Base-by-base conservation (phyloP, 106 monocot genomes). In the Dendrobium nobile region DNA sequence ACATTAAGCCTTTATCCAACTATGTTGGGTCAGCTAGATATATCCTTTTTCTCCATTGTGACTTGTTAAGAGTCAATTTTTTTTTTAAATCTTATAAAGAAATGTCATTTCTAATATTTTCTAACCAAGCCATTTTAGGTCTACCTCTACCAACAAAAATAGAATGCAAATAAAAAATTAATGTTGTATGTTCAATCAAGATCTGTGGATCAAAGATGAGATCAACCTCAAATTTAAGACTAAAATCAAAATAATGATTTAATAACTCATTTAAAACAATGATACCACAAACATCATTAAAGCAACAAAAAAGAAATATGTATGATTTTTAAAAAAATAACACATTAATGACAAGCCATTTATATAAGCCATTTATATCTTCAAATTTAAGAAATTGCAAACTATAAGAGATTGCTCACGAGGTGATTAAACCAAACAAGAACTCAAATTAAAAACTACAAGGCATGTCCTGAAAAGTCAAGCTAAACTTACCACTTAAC, bases 401-500 rank as follows among this genome's bases (percentile, higher is more conserved):
- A 4, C n/a, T 9, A 61, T n/a, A 20, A n/a, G 9, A 10, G n/a
- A 61, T 51, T 0, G 51, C 51, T 51, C 51, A 48, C 2, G 9
- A n/a, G 61, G n/a, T n/a, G n/a, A 61, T n/a, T 61, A 61, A 61
- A n/a, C 61, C 61, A 61, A 61, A 20, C 61, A 22, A n/a, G 3
- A 33, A 33, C 13, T 33, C 33, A 70, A 31, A 70, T 37, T 1
- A 1, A 22, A 65, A 58, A 8, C 24, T 22, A 70, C 37, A 81
- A 82, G 16, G 45, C 16, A 48, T 37, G 10, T 7, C 7, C 47
- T 10, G n/a, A 37, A 75, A 41, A 82, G 28, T 4, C 43, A 7
- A 78, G 42, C 7, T 78, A 77, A 18, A 85, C 86, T 85, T 33
- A 97, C 97, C 97, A 91, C 82, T 89, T 92, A 41, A 97, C 89